A percentile compares a stretch with the other conserved stretches of the same genome.
Evolutionary conservation across 306 rosid genomes (phyloP).

Genomic region (Fragaria nilgerrensis): DNA sequence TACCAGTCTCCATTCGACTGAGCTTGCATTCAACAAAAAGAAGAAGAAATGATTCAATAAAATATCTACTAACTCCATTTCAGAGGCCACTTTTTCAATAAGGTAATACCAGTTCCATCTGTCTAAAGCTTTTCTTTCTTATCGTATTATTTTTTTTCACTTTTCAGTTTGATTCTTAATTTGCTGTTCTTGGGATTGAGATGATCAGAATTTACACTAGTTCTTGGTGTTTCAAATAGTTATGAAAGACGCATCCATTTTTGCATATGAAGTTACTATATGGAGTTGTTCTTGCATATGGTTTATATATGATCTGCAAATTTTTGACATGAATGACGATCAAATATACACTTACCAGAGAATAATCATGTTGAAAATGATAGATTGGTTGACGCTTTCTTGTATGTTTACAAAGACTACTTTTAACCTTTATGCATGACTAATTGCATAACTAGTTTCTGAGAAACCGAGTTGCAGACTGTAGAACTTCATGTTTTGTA

Average conservation of each 20-base stretch:
- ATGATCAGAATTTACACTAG: background rate
- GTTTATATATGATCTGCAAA: background rate
- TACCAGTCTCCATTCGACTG: background rate
- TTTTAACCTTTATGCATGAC: background rate
- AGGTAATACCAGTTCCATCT: slow-evolving; percentile 12
- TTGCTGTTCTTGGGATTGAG: background rate
- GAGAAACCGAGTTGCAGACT: background rate
- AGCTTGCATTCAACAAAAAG: background rate
- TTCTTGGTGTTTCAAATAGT: background rate
- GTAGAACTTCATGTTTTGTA: background rate
- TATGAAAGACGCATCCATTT: background rate
- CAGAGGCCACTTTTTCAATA: background rate
- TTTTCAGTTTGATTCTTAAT: background rate
- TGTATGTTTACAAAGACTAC: background rate
- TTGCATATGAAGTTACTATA: background rate
- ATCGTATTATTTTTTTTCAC: background rate
- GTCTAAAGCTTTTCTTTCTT: background rate
- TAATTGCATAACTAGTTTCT: background rate
- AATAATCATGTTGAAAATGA: background rate
- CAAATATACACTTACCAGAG: background rate
- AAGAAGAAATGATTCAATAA: background rate
- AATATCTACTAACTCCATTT: slow-evolving; percentile 18
- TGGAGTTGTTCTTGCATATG: background rate
- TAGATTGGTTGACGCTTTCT: background rate
- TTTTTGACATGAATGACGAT: background rate